These are phyloP conservation scores for Alliaria petiolata DNA, from an alignment of 345 rosid species.

Conservation along the genomic window DNA sequence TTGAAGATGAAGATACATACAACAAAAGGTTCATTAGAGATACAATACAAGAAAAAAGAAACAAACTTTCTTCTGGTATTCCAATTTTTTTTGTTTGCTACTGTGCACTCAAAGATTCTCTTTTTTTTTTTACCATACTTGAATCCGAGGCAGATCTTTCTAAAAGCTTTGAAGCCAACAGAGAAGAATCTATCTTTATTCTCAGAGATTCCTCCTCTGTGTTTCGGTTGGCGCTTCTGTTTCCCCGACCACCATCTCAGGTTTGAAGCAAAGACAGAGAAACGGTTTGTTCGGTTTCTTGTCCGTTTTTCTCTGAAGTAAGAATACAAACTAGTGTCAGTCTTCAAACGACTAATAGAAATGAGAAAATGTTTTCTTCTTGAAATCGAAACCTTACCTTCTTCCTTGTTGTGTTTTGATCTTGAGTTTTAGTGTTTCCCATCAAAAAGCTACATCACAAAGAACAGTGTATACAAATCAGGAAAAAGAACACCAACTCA, in stretches of 20 bases:
- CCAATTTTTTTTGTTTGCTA: not conserved
- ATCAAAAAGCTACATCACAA: constrained; percentile 12
- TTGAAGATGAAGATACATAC: constrained; percentile 19
- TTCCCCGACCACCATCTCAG: constrained; percentile 14
- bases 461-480: not conserved
- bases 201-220: constrained; percentile 4
- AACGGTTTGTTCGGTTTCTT: constrained; percentile 17
- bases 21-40: constrained; percentile 14
- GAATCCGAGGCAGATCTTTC: constrained; percentile 23
- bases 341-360: not conserved
- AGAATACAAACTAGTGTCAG: not conserved
- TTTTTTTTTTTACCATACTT: not conserved
- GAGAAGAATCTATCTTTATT: not conserved
- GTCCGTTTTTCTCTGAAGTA: constrained; percentile 9
- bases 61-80: not conserved
- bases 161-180: constrained; percentile 17
- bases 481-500: not conserved
- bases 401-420: constrained; percentile 2
- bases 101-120: constrained; percentile 30
- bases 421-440: constrained; percentile 14
- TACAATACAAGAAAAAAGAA: constrained; percentile 3
- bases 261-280: constrained; percentile 25
- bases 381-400: constrained; percentile 12
- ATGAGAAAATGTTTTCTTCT: not conserved
- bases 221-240: not conserved